Evolutionary conservation across 306 rosid species (phyloP).

Genomic region (Carpinus fangiana): DNA sequence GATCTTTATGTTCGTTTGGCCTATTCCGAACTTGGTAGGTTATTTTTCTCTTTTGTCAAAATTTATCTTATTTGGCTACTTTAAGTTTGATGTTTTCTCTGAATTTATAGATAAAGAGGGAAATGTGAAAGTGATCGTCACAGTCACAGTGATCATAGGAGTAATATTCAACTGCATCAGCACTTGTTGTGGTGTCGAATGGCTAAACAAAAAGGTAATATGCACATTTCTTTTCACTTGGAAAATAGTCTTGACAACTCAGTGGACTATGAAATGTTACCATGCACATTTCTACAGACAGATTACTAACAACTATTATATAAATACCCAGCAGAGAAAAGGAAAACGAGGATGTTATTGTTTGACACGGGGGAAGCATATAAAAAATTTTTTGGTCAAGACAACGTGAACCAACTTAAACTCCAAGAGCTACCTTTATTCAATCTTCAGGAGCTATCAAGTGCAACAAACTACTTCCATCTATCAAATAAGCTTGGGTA

Average conservation of each 20-base stretch:
- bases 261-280: constrained; percentile 6
- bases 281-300: not conserved
- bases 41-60: not conserved
- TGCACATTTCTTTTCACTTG: not conserved
- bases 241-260: not conserved
- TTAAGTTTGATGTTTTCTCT: not conserved
- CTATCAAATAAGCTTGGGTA: too few relatives aligned
- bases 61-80: not conserved
- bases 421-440: not conserved
- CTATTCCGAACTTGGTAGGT: constrained; percentile 22
- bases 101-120: not conserved
- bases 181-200: constrained; percentile 4
- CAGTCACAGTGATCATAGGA: not conserved
- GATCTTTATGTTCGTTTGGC: constrained; percentile 28
- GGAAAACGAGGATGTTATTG: not conserved
- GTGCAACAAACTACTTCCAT: too few relatives aligned
- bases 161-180: not conserved
- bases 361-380: not conserved
- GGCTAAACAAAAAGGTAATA: not conserved
- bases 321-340: not conserved
- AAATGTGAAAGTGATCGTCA: not conserved
- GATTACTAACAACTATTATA: not conserved
- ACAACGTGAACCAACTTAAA: not conserved
- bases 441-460: too few relatives aligned
- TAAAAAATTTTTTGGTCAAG: too few relatives aligned